Base-by-base conservation (phyloP, 805 yeast species). In the Grigorovia humatica region DNA sequence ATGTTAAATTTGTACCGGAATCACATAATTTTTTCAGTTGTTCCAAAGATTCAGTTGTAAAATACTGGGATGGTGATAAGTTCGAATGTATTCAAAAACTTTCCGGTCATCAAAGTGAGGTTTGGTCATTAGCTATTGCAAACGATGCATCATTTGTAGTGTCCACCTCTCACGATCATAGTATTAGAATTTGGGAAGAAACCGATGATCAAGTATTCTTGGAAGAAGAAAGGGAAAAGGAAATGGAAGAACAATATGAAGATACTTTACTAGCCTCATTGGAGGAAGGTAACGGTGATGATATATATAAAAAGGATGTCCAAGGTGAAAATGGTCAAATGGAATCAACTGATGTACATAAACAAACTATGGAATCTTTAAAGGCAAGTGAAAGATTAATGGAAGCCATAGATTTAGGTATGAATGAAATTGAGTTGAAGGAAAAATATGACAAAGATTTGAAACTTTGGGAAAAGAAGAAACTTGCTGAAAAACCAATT, bases 41-140 rank as follows among this genome's bases (percentile, higher is more conserved):
- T 52, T 83, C 91, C 38, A 93, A 93, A 64, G 99, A 93, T 69
- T 89, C 86, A 13, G 69, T 84, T 54, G 78, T 93, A 51, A 93
- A 93, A 69, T 89, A 88, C 68, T 93, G 99, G 99, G 99, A 93
- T 68, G 99, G 98, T 57, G 95, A 87, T 61, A 93, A 93, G 69
- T 93, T 93, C 67, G 96, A 88, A 60, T 86, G 91, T 67, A 81
- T 93, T 55, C 98, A 93, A 68, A 87, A 85, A 61, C 73, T 93
- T 35, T 78, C 80, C 9, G 90, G 85, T 5, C 98, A 93, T 66
- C 95, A 88, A 53, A 78, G 88, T 52, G 98, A 93, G 70, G 95
- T 93, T 23, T 93, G 98, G 99, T 79, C 88, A 43, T 66, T 93
- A 48, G 84, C 90, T n/a, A 77, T 91, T 17, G 81, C 95, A 54